Evolutionary conservation across 768 basidiomycete genomes (phyloP), one percentile per base, ranked within the genome.

Genomic region (Leucocoprinus sp.): DNA sequence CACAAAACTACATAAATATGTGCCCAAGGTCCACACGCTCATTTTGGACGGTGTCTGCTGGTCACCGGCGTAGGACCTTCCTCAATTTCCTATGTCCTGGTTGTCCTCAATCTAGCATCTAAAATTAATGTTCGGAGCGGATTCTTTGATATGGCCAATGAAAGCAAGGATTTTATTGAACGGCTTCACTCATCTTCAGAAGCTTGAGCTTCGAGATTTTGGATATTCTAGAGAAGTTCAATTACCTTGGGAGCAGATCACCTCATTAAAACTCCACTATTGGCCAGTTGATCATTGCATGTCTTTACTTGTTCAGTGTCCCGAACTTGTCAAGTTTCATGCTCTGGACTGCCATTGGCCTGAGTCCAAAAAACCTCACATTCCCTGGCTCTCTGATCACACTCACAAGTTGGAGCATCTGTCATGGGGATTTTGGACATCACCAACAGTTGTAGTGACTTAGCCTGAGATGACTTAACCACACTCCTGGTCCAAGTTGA

Each of bases 211-310:
- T 15, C 35, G 18, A 14, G 31, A n/a, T 4, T 8, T n/a, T n/a
- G 19, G 12, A 5, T 21, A 9, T 8, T 15, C 24, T 19, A 23
- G 11, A 12, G 31, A 7, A 6, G 17, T 35, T 6, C 31, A 35
- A 12, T 15, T 43, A 9, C 42, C 42, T 26, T 43, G 42, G 42
- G 23, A 17, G 31, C 42, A 43, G n/a, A 43, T 43, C 8, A 43
- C 8, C 5, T 43, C 42, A 22, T 2, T 43, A 15, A 43, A 29
- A 11, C 42, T 43, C 33, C 34, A 15, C 6, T 35, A 11, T 15
- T 23, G 22, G 33, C 8, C 14, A 11, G 23, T 43, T 1, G 22
- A 39, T 39, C 21, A 23, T 14, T 39, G 37, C 9, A 23, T 23
- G 9, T 39, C 12, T 5, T 23, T 39, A 3, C 22, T 39, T 23